Evolutionary conservation across 192 early-diverging fungal species (phyloP), one percentile per base, ranked within the genome.

Genomic region (Nowakowskiella sp.): DNA sequence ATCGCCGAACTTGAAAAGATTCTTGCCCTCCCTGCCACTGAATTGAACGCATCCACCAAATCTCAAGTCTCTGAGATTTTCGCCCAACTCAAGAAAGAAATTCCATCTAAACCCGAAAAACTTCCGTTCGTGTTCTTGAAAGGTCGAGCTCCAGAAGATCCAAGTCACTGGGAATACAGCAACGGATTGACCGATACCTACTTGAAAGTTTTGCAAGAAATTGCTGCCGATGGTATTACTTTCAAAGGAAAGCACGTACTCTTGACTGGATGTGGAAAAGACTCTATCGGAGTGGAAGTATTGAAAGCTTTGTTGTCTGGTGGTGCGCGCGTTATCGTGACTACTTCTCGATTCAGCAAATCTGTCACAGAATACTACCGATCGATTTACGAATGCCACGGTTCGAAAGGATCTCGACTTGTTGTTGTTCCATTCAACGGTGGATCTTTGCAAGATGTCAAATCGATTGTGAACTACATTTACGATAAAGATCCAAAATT

Each of bases 401-500:
- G 94, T n/a, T 81, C 92, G 31, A 85, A 87, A 55, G 88, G 87
- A 25, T 87, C 87, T 2, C 65, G 77, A 9, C 76, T 97, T 36
- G 76, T 90, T 28, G 80, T 97, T 31, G 90, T 94, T 24, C 92
- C 94, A 9, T 97, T 97, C 73, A 97, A 97, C 71, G 87, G 85
- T 57, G 91, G 80, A 31, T 93, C 92, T 2, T 74, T 77, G 55
- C 83, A 88, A 67, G 94, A 97, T 67, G 76, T 86, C 4, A 65
- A 74, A 32, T 67, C 74, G n/a, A 67, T 97, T 8, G 76, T 94
- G 44, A 73, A 88, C 54, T 97, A 88, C 64, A 91, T 97, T 42
- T 97, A 94, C 67, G 74, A 79, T 48, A 70, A 69, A 47, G 83
- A 84, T 57, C 76, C 80, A 53, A 72, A 74, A 55, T 60, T 42